Conservation (phyloP, 192 early-diverging fungal genomes). For the Radiomyces spectabilis region DNA sequence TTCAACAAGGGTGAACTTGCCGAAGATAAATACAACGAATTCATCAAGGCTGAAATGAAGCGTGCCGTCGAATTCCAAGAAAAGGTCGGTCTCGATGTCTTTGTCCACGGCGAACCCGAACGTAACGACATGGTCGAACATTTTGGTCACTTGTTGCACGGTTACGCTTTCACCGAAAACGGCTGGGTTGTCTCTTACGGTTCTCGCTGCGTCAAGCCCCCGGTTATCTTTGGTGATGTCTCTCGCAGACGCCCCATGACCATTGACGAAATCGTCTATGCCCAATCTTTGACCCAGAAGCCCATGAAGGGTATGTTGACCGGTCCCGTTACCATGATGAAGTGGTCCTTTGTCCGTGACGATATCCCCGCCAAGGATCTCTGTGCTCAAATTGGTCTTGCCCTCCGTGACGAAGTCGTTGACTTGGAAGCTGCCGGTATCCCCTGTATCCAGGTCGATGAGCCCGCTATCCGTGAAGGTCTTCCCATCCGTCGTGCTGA, state of each 20-base stretch:
- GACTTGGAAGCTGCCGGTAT: conserved; percentile 93
- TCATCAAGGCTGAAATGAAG: conserved; percentile 82
- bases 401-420: conserved; percentile 91
- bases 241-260: conserved; percentile 90
- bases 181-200: conserved; percentile 98
- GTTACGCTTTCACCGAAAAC: conserved; percentile 91
- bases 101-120: conserved; percentile 98
- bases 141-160: conserved; percentile 92
- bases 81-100: conserved; percentile 80
- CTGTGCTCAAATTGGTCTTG: conserved; percentile 86
- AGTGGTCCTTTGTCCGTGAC: conserved; percentile 99
- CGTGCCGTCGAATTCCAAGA: conserved; percentile 87
- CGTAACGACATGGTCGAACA: conserved; percentile 95
- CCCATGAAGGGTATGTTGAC: conserved; percentile 99
- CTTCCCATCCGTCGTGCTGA: conserved; percentile 84
- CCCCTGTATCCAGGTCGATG: conserved; percentile 94
- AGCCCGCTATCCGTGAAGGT: conserved; percentile 98
- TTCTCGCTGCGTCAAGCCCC: conserved; percentile 94
- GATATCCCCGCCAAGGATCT: conserved; percentile 84
- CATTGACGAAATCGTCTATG: conserved; percentile 73
- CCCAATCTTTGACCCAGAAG: conserved; percentile 81
- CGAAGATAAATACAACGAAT: conserved; percentile 64
- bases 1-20: conserved; percentile 76
- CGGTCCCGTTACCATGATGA: conserved; percentile 94
- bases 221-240: conserved; percentile 97